Evolutionary conservation across 106 monocot genomes (phyloP), one percentile per base, ranked within the genome.

Genomic region (Iris macrosiphon): DNA sequence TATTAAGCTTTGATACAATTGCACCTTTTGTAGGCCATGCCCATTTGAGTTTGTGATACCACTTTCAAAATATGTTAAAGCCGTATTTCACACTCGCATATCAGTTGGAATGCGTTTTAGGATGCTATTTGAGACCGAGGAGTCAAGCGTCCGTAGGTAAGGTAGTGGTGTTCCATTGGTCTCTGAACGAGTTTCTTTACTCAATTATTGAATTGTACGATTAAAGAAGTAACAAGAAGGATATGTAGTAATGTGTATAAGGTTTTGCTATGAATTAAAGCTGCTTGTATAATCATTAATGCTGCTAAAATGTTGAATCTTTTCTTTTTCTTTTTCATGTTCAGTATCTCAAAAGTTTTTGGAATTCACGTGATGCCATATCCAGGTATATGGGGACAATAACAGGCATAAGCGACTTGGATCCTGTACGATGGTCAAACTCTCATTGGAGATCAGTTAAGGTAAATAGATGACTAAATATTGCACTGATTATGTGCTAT

Each of bases 71-170:
- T 95, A 85, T 66, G 68, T 69, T 33, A 95, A 89, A 60, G 75
- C 95, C 57, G 89, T 89, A 17, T 95, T 79, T 61, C 95, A 95
- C 72, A 95, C 79, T 28, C 85, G 85, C 18, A 68, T 95, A 52
- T 95, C 95, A 30, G 79, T 95, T 40, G 95, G 95, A 42, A 89
- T 95, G 95, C 89, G 95, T 28, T 95, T 95, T 49, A 74, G 95
- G 38, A 95, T 95, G 89, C 77, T 95, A 34, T 95, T 89, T 75
- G 95, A 95, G 63, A 95, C 95, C 27, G 95, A 95, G 42, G 95
- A 95, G 44, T 95, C 85, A 19, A 95, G 89, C 57, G 89, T 95
- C 31, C 82, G 95, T 46, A 85, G 95, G 95, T 95, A 72, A 67
- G 55, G 32, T 45, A 41, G 47, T 45, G 34, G 12, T 69, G 30